Conservation (phyloP, 169 alveolate species). For the Plasmodium gonderi region DNA sequence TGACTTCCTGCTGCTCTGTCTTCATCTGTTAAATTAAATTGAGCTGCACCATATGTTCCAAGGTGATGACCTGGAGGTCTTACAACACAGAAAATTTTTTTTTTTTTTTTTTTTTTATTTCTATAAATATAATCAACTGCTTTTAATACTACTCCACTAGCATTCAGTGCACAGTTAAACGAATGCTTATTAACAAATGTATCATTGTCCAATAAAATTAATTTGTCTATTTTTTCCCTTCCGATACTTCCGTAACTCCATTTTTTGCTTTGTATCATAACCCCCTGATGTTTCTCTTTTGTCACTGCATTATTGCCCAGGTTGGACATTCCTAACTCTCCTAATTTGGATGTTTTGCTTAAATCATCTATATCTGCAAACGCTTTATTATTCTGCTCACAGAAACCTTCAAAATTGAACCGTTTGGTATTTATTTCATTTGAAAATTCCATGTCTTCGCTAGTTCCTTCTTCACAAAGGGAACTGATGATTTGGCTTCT, state of each 20-base stretch:
- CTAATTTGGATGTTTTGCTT: not conserved
- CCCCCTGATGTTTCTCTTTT: slow-evolving; percentile 7
- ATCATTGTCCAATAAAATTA: slow-evolving; percentile 38
- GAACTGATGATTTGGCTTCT: not conserved
- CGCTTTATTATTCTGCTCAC: not conserved
- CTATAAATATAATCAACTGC: slow-evolving; percentile 54
- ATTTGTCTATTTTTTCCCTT: slow-evolving; percentile 39
- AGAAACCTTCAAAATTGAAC: not conserved
- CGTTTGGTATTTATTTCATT: not conserved
- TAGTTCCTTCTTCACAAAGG: not conserved
- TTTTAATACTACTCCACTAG: slow-evolving; percentile 64
- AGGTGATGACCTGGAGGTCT: slow-evolving; percentile 99
- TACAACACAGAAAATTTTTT: slow-evolving; percentile 82
- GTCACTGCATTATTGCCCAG: not conserved
- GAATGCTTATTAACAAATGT: slow-evolving; percentile 71
- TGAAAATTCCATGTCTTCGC: not conserved
- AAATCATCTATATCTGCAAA: not conserved
- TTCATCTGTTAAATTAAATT: slow-evolving; percentile 80
- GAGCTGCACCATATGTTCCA: slow-evolving; percentile 97
- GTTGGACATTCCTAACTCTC: not conserved
- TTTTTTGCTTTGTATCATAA: slow-evolving; percentile 91
- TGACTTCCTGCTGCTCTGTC: slow-evolving; percentile 91
- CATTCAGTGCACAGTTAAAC: slow-evolving; percentile 64
- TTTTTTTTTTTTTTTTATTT: slow-evolving; percentile 40
- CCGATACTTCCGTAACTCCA: not conserved